Evolutionary conservation across 495 filamentous ascomycete species (phyloP), one percentile per base, ranked within the genome.

Genomic region (Penicillium flavigenum): DNA sequence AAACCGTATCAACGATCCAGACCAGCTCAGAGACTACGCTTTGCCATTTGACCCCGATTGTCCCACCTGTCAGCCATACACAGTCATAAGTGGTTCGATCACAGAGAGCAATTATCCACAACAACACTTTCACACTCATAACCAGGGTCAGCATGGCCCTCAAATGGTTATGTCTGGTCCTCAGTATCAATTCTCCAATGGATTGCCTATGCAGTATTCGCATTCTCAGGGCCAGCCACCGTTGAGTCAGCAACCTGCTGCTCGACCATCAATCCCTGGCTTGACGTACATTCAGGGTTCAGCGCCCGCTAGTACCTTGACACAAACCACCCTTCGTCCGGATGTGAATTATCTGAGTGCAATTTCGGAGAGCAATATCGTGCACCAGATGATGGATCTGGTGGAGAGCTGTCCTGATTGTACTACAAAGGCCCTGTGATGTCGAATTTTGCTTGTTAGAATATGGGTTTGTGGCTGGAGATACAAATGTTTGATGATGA

Each of bases 281-380:
- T 29, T 29, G 7, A 29, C 27, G 1, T 9, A 29, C 27, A 29
- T 29, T 9, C 27, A 29, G 27, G 27, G 27, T 29, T 9, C 27
- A 8, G 27, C 1, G 1, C 27, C 27, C 27, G 27, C 27, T 29
- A 2, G 7, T 29, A 8, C 53, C 11, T 26, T 20, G 5, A 49
- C 10, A 2, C n/a, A 31, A 8, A n/a, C 8, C 6, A 19, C 14
- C 2, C 17, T 27, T 24, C 5, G 8, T n/a, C 42, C 32, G 3
- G 54, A 49, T 17, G n/a, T 4, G 22, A 11, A 29, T 22, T 16
- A 6, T 16, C 14, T 4, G 8, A 14, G 10, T 16, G 20, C 2
- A 0, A 85, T 34, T 29, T 17, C 27, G 68, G 81, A 80, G 65
- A 78, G 76, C 29, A 85, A 95, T 46, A 75, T 81, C 22, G 77